A percentile compares a stretch with the other conserved stretches of the same genome.
These are phyloP conservation scores for Kernera saxatilis DNA, from an alignment of 345 rosid genomes.

Conservation along the genomic window DNA sequence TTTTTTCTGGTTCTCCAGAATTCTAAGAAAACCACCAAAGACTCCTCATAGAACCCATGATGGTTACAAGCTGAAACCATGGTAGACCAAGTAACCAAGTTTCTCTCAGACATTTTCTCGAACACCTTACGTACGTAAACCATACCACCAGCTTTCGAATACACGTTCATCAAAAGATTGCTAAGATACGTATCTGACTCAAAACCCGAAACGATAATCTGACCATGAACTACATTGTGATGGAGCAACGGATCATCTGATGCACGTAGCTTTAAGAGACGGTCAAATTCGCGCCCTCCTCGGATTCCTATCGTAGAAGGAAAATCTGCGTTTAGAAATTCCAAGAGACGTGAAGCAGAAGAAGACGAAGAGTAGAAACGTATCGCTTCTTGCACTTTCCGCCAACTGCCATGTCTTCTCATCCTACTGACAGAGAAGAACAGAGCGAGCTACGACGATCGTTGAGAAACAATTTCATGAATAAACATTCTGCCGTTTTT, in stretches of 20 bases:
- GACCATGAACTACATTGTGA: conserved; percentile 43
- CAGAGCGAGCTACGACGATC: neutral
- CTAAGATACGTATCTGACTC: conserved; percentile 38
- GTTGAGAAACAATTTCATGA: neutral
- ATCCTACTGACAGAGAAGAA: neutral
- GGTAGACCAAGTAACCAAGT: conserved; percentile 68
- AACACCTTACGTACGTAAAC: conserved; percentile 42
- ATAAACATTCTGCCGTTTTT: conserved; percentile 13
- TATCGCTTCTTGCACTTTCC: conserved; percentile 3
- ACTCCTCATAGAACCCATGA: conserved; percentile 40
- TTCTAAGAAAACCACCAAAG: conserved; percentile 39
- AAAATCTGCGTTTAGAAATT: conserved; percentile 15
- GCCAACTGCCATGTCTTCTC: conserved; percentile 22
- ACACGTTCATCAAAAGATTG: conserved; percentile 40
- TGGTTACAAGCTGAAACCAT: conserved; percentile 57
- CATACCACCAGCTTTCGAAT: conserved; percentile 25
- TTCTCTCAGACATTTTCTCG: conserved; percentile 52
- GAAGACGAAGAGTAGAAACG: conserved; percentile 16
- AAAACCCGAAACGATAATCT: conserved; percentile 37
- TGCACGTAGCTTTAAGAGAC: conserved; percentile 37
- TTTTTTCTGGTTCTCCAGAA: conserved; percentile 36
- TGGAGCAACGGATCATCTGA: conserved; percentile 14
- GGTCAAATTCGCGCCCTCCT: conserved; percentile 34
- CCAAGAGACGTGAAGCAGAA: conserved; percentile 17
- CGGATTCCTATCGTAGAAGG: conserved; percentile 6